Base-by-base conservation (phyloP, 345 rosid genomes). In the Pelargonium nanum region DNA sequence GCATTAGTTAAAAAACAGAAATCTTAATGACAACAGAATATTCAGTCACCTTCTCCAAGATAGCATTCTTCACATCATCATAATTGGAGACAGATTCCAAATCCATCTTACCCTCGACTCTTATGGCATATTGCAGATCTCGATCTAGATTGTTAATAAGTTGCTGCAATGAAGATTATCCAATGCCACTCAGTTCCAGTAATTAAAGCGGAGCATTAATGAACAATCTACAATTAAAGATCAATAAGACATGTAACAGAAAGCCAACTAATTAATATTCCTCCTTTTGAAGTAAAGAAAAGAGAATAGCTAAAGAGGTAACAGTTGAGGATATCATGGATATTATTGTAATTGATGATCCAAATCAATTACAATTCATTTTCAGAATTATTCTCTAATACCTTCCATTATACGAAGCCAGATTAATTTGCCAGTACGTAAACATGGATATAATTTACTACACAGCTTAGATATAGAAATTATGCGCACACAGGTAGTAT, bases 91-190 rank as follows among this genome's bases (percentile, higher is more conserved):
- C 75, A 23, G 85, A 75, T 75, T 85, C 93, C 85, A 78, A 68
- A 57, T 81, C 87, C 97, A 85, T 81, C 81, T 89, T 89, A 34
- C 97, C 95, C 89, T 89, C 98, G 12, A 89, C 98, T 69, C 68
- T 80, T 70, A 92, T 81, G 65, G 98, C 89, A 77, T 92, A 89
- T 75, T 92, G 89, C 77, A 92, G 79, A 81, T 92, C 98, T 57
- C 97, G 87, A 69, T 80, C 94, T 72, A 92, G 95, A 72, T 92
- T 92, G 63, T 75, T 65, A 56, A 92, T 81, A 70, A 91, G 78
- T 88, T 77, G 89, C 98, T 91, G 91, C 65, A 70, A 61, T 72
- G 64, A 65, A 70, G 71, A 26, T 30, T 26, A 59, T 59, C 51
- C 19, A 67, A 52, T 25, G 62, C 80, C 67, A 79, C 78, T 63